These are phyloP conservation scores for Trifolium dubium DNA, from an alignment of 306 rosid species.

Conservation along the genomic window DNA sequence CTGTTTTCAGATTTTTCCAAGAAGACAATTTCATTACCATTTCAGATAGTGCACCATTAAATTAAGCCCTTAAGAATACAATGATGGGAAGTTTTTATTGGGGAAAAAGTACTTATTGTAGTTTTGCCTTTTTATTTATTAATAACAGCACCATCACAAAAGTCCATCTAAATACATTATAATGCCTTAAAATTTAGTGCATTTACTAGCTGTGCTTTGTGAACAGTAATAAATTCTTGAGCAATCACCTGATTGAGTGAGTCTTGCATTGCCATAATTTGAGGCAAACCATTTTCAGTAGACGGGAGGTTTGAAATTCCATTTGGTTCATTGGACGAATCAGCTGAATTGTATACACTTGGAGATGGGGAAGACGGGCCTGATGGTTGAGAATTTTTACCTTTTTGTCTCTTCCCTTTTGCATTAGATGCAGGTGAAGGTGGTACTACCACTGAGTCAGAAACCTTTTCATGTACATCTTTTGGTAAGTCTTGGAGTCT, in stretches of 20 bases:
- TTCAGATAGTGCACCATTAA: background rate
- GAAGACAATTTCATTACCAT: background rate
- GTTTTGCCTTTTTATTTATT: background rate
- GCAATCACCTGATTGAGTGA: conserved; percentile 76
- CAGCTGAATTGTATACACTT: conserved; percentile 58
- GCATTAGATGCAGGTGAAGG: conserved; percentile 58
- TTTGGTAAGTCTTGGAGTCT: conserved; percentile 59
- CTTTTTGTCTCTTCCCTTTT: conserved; percentile 80
- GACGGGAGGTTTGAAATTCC: conserved; percentile 62
- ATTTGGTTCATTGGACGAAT: conserved; percentile 60
- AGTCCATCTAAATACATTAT: background rate
- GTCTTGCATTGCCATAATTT: conserved; percentile 79
- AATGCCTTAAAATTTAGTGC: conserved; percentile 7
- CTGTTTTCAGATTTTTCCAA: conserved; percentile 1
- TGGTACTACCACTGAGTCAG: conserved; percentile 54
- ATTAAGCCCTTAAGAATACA: conserved; percentile 3
- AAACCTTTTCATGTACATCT: conserved; percentile 67
- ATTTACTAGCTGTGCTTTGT: conserved; percentile 12
- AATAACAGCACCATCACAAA: conserved; percentile 4
- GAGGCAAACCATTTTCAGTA: conserved; percentile 62
- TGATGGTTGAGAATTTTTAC: conserved; percentile 71
- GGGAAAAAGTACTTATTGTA: background rate
- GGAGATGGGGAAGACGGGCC: conserved; percentile 62
- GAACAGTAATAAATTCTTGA: conserved; percentile 2
- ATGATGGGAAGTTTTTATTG: background rate